These are phyloP conservation scores for Cladosporium sp. DNA, from an alignment of 2,329 filamentous ascomycete genomes.

Conservation along the genomic window DNA sequence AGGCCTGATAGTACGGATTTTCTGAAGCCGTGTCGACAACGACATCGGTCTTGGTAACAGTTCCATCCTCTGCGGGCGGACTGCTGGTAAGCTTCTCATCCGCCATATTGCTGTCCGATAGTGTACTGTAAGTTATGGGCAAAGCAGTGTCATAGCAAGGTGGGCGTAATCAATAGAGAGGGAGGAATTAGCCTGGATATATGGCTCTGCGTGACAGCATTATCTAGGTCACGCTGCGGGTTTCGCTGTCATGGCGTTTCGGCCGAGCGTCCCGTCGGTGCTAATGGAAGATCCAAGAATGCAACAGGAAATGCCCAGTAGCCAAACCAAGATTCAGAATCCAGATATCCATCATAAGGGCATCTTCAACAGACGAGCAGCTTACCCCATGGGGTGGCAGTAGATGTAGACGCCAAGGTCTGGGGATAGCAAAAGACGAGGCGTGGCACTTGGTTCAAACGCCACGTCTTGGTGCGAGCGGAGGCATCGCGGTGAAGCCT, in stretches of 20 bases:
- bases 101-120: not conserved
- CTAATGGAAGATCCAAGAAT: not conserved
- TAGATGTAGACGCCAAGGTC: not conserved
- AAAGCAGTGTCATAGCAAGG: not conserved
- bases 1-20: not conserved
- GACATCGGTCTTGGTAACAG: not conserved
- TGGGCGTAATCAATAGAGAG: not conserved
- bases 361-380: not conserved
- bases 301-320: not conserved
- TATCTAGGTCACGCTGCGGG: no score
- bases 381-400: constrained; percentile 4
- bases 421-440: not conserved
- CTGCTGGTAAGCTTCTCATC: not conserved
- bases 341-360: no score
- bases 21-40: not conserved
- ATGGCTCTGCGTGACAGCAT: not conserved
- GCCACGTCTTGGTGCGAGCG: not conserved
- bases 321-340: not conserved
- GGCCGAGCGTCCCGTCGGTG: not conserved
- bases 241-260: not conserved
- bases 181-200: not conserved
- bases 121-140: not conserved
- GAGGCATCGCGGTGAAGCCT: no score
- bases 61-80: not conserved
- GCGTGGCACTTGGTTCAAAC: not conserved